phyloP scores from a whole-genome alignment of 148 eudicot genomes.

The Limonium bicolor region DNA sequence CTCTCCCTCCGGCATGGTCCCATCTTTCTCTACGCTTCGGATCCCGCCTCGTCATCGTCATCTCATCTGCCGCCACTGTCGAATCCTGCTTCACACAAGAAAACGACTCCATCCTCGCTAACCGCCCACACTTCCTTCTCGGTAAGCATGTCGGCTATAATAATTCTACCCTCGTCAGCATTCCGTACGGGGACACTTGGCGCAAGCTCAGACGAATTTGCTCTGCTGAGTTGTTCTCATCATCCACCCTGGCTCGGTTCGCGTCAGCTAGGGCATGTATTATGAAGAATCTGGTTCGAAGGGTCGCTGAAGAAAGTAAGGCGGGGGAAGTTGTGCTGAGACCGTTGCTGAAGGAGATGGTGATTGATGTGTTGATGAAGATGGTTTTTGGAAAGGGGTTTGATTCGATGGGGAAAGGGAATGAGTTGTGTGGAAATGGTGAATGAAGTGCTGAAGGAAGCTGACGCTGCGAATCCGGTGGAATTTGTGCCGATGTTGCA shows the following conservation, averaged over 20 bases:
- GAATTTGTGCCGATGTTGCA: conserved; percentile 9
- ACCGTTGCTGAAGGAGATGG: conserved; percentile 1
- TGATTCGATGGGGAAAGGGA: conserved; percentile 4
- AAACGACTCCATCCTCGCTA: conserved; percentile 17
- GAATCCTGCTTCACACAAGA: conserved; percentile 27
- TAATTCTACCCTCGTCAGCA: background rate
- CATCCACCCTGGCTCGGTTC: conserved; percentile 7
- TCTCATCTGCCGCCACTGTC: conserved; percentile 14
- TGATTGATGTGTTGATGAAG: conserved; percentile 6
- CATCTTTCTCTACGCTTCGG: conserved; percentile 18
- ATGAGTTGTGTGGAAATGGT: conserved; percentile 3
- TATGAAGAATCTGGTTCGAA: background rate
- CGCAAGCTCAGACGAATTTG: conserved; percentile 8
- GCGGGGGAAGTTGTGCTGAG: conserved; percentile 2
- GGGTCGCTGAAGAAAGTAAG: background rate
- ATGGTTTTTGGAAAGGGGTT: conserved; percentile 14
- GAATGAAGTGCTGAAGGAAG: background rate
- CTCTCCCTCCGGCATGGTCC: conserved; percentile 11
- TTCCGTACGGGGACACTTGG: conserved; percentile 10
- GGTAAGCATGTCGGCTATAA: conserved; percentile 11
- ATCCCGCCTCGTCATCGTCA: conserved; percentile 10
- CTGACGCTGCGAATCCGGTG: conserved; percentile 1
- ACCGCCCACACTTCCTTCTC: conserved; percentile 17
- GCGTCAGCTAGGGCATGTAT: background rate
- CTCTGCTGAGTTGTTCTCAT: conserved; percentile 3